Evolutionary conservation across 805 yeast species (phyloP).

Genomic region (Metschnikowia similis): DNA sequence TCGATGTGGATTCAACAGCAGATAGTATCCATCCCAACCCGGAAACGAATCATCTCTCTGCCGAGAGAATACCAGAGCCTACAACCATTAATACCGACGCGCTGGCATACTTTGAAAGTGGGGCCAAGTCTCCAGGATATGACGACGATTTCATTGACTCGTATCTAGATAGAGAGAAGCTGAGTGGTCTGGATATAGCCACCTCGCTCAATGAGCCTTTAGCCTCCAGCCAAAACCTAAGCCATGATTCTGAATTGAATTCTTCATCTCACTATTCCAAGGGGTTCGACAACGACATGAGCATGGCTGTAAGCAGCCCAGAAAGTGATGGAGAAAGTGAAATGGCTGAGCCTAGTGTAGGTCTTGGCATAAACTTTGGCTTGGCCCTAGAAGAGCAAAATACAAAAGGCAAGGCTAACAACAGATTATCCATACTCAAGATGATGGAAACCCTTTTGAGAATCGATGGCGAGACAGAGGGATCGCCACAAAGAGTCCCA

Average conservation of each 20-base stretch:
- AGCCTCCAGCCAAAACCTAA: neutral
- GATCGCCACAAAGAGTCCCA: neutral
- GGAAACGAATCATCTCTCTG: neutral
- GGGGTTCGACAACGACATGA: neutral
- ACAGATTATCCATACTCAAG: constrained; percentile 1
- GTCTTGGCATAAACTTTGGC: constrained; percentile 2
- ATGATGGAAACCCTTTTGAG: constrained; percentile 4
- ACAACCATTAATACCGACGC: neutral
- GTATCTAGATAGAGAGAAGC: constrained; percentile 12
- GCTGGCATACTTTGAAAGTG: neutral
- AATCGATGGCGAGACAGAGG: neutral
- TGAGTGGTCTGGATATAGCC: neutral
- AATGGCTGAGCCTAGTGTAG: neutral
- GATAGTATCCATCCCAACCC: too few relatives aligned
- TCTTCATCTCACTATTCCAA: neutral
- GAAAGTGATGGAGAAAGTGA: neutral
- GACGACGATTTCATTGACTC: constrained; percentile 16
- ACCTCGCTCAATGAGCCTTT: neutral
- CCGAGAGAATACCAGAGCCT: neutral
- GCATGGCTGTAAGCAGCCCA: neutral
- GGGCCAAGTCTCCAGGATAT: constrained; percentile 13
- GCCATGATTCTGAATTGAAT: neutral
- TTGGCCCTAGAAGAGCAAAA: neutral
- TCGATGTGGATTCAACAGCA: neutral
- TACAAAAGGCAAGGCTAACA: neutral